These are phyloP conservation scores for Mortierella polycephala DNA, from an alignment of 371 early-diverging fungal species.

Conservation along the genomic window DNA sequence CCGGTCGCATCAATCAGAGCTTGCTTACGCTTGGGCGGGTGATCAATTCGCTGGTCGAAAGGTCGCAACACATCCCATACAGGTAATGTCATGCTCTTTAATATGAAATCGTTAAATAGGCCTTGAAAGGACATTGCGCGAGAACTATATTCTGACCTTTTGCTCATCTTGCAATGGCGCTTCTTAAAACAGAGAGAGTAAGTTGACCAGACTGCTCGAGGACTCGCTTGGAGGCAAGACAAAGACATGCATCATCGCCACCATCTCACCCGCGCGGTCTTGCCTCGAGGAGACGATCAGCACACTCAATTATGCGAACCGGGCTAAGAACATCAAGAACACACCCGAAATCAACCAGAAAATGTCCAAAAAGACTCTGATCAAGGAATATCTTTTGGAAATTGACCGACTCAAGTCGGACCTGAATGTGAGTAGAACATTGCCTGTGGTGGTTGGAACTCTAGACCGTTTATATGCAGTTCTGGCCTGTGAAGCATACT, in stretches of 20 bases:
- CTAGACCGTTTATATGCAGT: background rate
- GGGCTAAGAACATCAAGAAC: constrained; percentile 95
- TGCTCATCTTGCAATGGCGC: background rate
- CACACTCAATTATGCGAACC: constrained; percentile 95
- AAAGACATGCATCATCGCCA: constrained; percentile 96
- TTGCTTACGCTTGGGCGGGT: constrained; percentile 93
- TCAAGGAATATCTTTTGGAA: constrained; percentile 73
- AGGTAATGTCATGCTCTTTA: constrained; percentile 56
- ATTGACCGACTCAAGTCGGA: constrained; percentile 57
- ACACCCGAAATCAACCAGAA: constrained; percentile 89
- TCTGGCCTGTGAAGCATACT: background rate
- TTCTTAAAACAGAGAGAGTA: constrained; percentile 77
- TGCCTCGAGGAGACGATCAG: constrained; percentile 90
- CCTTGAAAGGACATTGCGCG: no score
- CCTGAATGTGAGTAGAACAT: constrained; percentile 35
- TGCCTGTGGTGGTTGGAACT: background rate
- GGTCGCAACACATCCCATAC: constrained; percentile 89
- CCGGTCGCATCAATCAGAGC: constrained; percentile 91
- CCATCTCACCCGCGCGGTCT: constrained; percentile 83
- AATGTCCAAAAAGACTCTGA: constrained; percentile 79
- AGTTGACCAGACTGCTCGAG: constrained; percentile 95
- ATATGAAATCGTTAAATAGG: background rate
- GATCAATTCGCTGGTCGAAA: constrained; percentile 88
- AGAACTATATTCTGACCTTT: background rate
- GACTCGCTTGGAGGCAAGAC: constrained; percentile 95